Conservation (phyloP, 2,329 filamentous ascomycete genomes). For the Aspergillus tubingensis region DNA sequence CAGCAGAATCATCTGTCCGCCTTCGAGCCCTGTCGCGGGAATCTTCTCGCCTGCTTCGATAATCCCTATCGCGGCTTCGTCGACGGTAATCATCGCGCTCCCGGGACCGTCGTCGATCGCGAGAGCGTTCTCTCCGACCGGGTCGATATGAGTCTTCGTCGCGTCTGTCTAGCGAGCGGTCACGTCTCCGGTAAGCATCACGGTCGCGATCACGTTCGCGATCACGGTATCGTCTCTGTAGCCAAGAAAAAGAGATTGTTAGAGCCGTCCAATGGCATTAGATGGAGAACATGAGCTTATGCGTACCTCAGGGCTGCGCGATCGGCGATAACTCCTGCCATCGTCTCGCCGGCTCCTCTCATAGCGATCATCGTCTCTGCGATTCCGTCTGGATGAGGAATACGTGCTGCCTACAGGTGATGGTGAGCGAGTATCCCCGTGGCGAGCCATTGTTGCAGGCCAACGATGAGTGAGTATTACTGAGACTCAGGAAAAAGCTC, state of each 20-base stretch:
- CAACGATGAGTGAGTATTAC: slow-evolving; percentile 55
- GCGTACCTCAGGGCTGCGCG: slow-evolving; percentile 52
- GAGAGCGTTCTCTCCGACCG: slow-evolving; percentile 61
- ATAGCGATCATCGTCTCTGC: slow-evolving; percentile 56
- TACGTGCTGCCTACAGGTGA: slow-evolving; percentile 86
- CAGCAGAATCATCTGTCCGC: slow-evolving; percentile 70
- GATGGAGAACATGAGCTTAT: background rate
- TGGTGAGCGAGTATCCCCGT: slow-evolving; percentile 77
- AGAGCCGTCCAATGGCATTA: slow-evolving; percentile 5
- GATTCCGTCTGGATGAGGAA: slow-evolving; percentile 67
- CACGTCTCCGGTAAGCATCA: slow-evolving; percentile 64
- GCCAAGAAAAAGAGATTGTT: slow-evolving; percentile 11
- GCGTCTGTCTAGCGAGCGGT: slow-evolving; percentile 63
- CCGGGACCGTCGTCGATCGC: slow-evolving; percentile 65
- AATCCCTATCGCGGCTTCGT: slow-evolving; percentile 69
- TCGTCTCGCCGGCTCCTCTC: slow-evolving; percentile 56
- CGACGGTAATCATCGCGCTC: slow-evolving; percentile 59
- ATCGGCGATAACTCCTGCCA: slow-evolving; percentile 48
- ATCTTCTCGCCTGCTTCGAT: slow-evolving; percentile 70
- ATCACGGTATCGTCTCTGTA: slow-evolving; percentile 56
- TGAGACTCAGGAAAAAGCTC: slow-evolving; percentile 36
- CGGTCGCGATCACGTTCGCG: slow-evolving; percentile 58
- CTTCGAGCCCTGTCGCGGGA: slow-evolving; percentile 66
- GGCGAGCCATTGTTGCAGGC: slow-evolving; percentile 61
- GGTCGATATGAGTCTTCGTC: slow-evolving; percentile 63